phyloP scores from a whole-genome alignment of 139 green algal genomes.

The Chlamydomonas applanata region DNA sequence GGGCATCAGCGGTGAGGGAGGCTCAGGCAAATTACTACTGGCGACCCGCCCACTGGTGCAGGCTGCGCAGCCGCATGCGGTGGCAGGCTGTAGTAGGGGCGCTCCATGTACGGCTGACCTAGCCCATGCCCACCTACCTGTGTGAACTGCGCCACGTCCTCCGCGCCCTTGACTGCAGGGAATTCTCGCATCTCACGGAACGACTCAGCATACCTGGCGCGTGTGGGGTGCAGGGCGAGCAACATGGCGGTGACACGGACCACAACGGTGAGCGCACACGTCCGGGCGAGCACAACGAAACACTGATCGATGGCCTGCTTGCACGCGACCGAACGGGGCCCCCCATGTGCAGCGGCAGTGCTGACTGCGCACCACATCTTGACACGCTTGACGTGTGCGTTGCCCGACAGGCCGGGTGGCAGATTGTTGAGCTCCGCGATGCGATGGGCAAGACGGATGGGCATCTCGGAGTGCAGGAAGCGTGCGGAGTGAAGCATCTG shows the following conservation, averaged over 20 bases:
- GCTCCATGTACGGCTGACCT: too few relatives aligned
- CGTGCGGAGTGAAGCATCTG: conserved; percentile 80
- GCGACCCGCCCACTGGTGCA: too few relatives aligned
- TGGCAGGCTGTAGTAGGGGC: too few relatives aligned
- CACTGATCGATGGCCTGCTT: not conserved
- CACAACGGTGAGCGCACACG: not conserved
- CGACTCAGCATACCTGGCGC: conserved; percentile 80
- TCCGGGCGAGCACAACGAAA: not conserved
- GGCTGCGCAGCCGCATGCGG: too few relatives aligned
- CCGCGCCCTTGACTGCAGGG: conserved; percentile 50
- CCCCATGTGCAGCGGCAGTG: not conserved
- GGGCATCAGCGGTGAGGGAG: not conserved
- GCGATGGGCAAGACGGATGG: conserved; percentile 84
- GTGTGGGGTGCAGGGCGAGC: not conserved
- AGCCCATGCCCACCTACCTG: not conserved
- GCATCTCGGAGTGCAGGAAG: conserved; percentile 67
- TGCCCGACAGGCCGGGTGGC: conserved; percentile 73
- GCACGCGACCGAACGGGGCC: not conserved
- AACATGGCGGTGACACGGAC: not conserved
- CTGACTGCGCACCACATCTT: conserved; percentile 7
- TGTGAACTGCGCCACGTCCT: conserved; percentile 53
- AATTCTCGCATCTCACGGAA: conserved; percentile 83
- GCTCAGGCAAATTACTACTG: not conserved
- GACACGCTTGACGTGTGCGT: conserved; percentile 62
- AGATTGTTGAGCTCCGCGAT: conserved; percentile 90